A percentile compares a stretch with the other conserved stretches of the same genome.
These are phyloP conservation scores for Fragilaria radians DNA, from an alignment of 108 stramenopile genomes.

Conservation along the genomic window DNA sequence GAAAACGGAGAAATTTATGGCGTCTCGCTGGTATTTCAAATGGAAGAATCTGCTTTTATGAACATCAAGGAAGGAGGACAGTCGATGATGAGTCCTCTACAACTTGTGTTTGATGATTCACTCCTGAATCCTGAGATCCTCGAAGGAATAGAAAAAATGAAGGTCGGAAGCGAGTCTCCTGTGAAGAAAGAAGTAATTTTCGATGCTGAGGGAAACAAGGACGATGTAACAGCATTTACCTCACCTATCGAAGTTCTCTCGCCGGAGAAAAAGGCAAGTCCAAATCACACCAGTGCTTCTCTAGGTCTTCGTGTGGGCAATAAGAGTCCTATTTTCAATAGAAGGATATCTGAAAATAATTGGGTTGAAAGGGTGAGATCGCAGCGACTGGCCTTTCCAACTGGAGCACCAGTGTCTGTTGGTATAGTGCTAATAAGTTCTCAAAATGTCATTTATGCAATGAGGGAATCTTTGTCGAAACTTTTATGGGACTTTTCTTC, in stretches of 20 bases:
- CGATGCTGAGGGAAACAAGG: not conserved
- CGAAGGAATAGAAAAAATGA: too few relatives aligned
- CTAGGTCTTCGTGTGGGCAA: conserved; percentile 21
- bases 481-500: conserved; percentile 39
- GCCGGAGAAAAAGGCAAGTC: not conserved
- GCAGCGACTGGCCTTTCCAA: not conserved
- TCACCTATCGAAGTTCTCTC: not conserved
- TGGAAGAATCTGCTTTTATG: not conserved
- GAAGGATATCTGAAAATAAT: conserved; percentile 26
- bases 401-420: conserved; percentile 21
- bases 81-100: not conserved
- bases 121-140: too few relatives aligned
- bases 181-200: not conserved
- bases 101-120: too few relatives aligned
- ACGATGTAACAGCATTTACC: not conserved
- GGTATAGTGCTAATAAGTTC: conserved; percentile 67
- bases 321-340: conserved; percentile 39
- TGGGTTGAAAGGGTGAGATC: conserved; percentile 30
- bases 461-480: conserved; percentile 57
- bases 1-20: conserved; percentile 44
- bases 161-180: too few relatives aligned
- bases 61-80: not conserved
- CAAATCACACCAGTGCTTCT: not conserved
- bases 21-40: conserved; percentile 61
- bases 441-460: conserved; percentile 49